A percentile compares a stretch with the other conserved stretches of the same genome.
Evolutionary conservation across 331 rosid genomes (phyloP).

Genomic region (Spiraea crenata): DNA sequence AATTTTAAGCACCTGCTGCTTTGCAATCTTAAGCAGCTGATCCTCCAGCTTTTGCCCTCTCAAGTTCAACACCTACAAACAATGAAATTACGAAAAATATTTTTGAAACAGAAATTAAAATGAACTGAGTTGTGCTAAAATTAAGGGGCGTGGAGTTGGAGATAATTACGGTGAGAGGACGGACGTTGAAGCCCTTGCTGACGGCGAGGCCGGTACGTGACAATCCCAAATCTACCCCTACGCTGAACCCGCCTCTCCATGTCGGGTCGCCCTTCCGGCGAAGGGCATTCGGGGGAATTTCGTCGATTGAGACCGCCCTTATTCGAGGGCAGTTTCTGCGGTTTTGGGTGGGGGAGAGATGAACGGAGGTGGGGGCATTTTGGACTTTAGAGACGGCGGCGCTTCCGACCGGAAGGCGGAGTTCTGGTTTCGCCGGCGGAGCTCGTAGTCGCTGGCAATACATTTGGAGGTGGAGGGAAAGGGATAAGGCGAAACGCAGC

Average conservation of each 20-base stretch:
- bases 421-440: not conserved
- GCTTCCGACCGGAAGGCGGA: not conserved
- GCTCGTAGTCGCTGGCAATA: not conserved
- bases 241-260: constrained; percentile 87
- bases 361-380: constrained; percentile 2
- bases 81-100: not conserved
- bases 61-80: constrained; percentile 67
- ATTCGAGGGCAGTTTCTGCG: not conserved
- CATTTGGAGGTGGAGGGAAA: not conserved
- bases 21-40: constrained; percentile 64
- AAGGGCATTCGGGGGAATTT: constrained; percentile 77
- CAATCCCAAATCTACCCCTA: constrained; percentile 83
- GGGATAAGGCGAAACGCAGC: not conserved
- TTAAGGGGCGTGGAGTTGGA: not conserved
- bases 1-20: constrained; percentile 46
- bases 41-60: constrained; percentile 84
- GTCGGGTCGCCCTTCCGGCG: constrained; percentile 55
- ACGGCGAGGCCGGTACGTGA: constrained; percentile 84
- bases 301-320: constrained; percentile 13
- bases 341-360: not conserved
- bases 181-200: constrained; percentile 76
- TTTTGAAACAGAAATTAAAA: not conserved
- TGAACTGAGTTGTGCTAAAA: not conserved
- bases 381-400: not conserved
- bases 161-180: constrained; percentile 64